Conservation (phyloP, 768 basidiomycete genomes). For the Cystoderma amianthinum region DNA sequence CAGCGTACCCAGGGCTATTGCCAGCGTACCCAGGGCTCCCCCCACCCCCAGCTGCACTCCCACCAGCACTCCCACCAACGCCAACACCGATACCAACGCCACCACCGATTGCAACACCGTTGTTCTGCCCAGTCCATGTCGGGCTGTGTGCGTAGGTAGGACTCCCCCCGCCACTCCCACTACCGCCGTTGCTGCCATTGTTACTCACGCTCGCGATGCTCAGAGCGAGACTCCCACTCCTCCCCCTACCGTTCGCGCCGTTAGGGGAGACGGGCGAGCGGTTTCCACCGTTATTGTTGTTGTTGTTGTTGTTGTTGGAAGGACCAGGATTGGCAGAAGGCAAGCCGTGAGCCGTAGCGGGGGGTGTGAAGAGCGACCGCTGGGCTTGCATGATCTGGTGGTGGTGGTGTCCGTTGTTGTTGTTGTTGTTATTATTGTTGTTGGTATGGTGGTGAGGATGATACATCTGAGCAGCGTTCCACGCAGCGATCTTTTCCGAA, state of each 20-base stretch:
- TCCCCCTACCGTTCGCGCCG: constrained; percentile 1
- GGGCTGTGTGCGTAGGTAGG: constrained; percentile 5
- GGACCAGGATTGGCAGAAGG: no score
- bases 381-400: constrained; percentile 12
- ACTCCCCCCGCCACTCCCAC: constrained; percentile 3
- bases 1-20: no score
- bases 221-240: constrained; percentile 4
- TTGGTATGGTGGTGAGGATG: no score
- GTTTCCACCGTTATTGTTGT: constrained; percentile 4
- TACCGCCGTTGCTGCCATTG: no score
- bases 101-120: no score
- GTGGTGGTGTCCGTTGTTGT: constrained; percentile 2
- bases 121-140: no score
- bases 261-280: not conserved
- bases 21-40: constrained; percentile 2
- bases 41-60: no score
- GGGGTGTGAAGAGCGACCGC: constrained; percentile 15
- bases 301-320: constrained; percentile 3
- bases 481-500: constrained; percentile 13
- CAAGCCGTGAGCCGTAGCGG: constrained; percentile 13
- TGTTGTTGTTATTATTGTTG: not conserved
- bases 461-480: constrained; percentile 12
- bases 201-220: not conserved
- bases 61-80: no score
- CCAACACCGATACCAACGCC: no score